phyloP scores from a whole-genome alignment of 495 filamentous ascomycete genomes.

The Entonaema liquescens region DNA sequence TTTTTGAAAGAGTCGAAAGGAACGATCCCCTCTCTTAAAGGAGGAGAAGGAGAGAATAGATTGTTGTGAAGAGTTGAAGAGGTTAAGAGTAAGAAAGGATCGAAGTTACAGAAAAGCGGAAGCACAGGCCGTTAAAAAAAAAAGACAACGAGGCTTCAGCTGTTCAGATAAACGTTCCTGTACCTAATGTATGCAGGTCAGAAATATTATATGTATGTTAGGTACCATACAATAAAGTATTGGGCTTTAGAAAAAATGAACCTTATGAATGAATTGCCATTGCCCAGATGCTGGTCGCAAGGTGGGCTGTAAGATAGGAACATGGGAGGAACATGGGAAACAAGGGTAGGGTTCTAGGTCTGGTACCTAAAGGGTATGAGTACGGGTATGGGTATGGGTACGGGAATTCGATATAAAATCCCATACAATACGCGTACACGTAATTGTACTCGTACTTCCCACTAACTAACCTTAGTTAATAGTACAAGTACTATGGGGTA shows the following conservation, averaged over 20 bases:
- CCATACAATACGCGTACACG: not conserved
- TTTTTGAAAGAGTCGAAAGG: not conserved
- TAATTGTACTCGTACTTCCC: not conserved
- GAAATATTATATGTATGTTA: slow-evolving; percentile 2
- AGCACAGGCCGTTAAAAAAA: not conserved
- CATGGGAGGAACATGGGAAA: not conserved
- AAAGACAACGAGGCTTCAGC: slow-evolving; percentile 14
- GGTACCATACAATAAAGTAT: slow-evolving; percentile 2
- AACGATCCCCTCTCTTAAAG: slow-evolving; percentile 9
- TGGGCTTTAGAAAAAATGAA: slow-evolving; percentile 14
- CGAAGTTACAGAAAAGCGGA: not conserved
- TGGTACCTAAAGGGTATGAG: not conserved
- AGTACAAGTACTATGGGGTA: not conserved
- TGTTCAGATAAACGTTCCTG: slow-evolving; percentile 2
- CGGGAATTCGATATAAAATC: not conserved
- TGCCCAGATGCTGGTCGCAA: not conserved
- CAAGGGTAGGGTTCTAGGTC: not conserved
- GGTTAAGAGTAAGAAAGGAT: too few relatives aligned
- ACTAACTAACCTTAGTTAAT: not conserved
- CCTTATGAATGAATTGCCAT: not conserved
- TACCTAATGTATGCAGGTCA: slow-evolving; percentile 1
- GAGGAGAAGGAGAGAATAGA: not conserved
- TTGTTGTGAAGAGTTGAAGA: not conserved
- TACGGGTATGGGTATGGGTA: not conserved
- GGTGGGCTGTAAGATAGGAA: not conserved